phyloP scores from a whole-genome alignment of 345 rosid genomes.

The Litchi chinensis region DNA sequence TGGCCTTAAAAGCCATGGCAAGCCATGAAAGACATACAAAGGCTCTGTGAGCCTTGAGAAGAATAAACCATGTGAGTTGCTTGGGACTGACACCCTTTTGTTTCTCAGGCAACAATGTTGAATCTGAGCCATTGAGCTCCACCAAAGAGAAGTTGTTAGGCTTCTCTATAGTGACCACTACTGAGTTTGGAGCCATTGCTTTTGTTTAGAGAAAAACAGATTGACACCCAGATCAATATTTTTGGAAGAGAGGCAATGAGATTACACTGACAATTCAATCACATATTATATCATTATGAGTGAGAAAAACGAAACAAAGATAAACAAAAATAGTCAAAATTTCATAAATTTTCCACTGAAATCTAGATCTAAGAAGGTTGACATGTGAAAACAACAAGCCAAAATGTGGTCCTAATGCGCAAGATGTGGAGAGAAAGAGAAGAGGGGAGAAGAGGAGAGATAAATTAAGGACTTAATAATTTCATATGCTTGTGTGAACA shows the following conservation, averaged over 20 bases:
- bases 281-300: constrained; percentile 20
- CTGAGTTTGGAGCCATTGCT: constrained; percentile 78
- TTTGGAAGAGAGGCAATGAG: constrained; percentile 7
- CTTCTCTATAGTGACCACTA: constrained; percentile 82
- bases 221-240: constrained; percentile 33
- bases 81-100: constrained; percentile 69
- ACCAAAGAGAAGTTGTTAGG: constrained; percentile 60
- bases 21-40: constrained; percentile 63
- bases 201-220: constrained; percentile 9
- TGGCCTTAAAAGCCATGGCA: constrained; percentile 39
- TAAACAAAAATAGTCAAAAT: neutral
- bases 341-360: neutral
- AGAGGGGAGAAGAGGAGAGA: neutral
- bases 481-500: constrained; percentile 22
- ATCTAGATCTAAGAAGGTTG: constrained; percentile 22
- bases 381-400: constrained; percentile 17
- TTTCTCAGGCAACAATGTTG: constrained; percentile 62
- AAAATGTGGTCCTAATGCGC: constrained; percentile 7
- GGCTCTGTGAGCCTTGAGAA: constrained; percentile 69
- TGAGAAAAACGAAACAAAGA: neutral
- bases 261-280: constrained; percentile 19
- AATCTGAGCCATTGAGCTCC: constrained; percentile 63
- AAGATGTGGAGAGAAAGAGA: constrained; percentile 1
- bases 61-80: constrained; percentile 76
- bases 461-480: neutral